Evolutionary conservation across 768 basidiomycete species (phyloP).

Genomic region (Neoboletus magnificus): DNA sequence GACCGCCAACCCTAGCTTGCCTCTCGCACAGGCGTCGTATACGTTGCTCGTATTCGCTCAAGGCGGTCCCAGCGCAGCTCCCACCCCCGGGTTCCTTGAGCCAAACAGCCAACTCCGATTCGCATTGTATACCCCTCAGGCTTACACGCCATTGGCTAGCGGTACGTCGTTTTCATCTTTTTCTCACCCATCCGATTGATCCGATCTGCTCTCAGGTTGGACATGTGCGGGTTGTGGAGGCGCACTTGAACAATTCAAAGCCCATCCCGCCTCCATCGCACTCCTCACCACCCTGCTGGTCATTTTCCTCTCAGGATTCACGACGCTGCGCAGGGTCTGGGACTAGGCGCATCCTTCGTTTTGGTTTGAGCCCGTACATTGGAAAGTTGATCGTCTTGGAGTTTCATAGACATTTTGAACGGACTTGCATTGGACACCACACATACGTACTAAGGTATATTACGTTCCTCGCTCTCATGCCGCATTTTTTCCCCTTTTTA

Average conservation of each 20-base stretch:
- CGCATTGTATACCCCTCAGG: constrained; percentile 58
- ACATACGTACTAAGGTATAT: constrained; percentile 30
- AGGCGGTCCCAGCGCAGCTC: constrained; percentile 47
- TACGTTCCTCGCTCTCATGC: constrained; percentile 20
- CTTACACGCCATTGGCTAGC: constrained; percentile 53
- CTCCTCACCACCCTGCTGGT: constrained; percentile 31
- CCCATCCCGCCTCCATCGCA: constrained; percentile 33
- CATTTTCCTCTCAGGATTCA: constrained; percentile 34
- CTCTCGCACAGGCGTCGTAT: constrained; percentile 59
- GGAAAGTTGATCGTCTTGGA: constrained; percentile 10
- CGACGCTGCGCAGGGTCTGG: constrained; percentile 31
- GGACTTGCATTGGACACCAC: constrained; percentile 29
- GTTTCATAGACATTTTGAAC: constrained; percentile 22
- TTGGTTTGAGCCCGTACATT: not conserved
- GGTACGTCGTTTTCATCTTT: constrained; percentile 19
- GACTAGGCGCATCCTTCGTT: constrained; percentile 16
- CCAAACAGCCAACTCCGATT: constrained; percentile 55
- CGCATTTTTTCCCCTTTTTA: constrained; percentile 11
- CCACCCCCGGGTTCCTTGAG: constrained; percentile 50
- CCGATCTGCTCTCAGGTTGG: constrained; percentile 23
- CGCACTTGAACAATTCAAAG: constrained; percentile 28
- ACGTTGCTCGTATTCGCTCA: constrained; percentile 56
- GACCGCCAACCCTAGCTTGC: constrained; percentile 42
- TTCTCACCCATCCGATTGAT: not conserved
- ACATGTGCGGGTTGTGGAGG: constrained; percentile 28